Conservation (phyloP, 1,139 yeast genomes). For the Yamadazyma atlantica region DNA sequence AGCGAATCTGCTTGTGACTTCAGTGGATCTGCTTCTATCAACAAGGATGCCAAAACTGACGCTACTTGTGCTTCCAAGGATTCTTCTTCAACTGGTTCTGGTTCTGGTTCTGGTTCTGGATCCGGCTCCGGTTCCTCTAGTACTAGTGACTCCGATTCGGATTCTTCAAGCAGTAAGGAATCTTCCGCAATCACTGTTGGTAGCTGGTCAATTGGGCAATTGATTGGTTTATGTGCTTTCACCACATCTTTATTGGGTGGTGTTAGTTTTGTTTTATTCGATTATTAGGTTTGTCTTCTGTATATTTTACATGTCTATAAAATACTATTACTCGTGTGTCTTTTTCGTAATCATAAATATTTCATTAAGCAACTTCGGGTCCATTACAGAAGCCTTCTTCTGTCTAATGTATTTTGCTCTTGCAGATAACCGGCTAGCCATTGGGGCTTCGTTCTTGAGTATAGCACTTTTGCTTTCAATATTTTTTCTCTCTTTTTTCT, state of each 20-base stretch:
- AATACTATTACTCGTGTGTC: constrained; percentile 2
- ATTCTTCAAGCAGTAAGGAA: constrained; percentile 14
- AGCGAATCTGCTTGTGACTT: constrained; percentile 60
- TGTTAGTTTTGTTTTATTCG: constrained; percentile 32
- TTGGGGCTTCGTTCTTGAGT: constrained; percentile 26
- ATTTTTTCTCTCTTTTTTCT: constrained; percentile 22
- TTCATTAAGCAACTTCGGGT: constrained; percentile 83
- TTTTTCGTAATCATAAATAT: constrained; percentile 78
- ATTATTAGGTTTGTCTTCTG: constrained; percentile 6
- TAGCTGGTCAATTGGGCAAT: constrained; percentile 28
- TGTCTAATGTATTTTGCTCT: constrained; percentile 86
- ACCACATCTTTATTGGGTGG: constrained; percentile 42
- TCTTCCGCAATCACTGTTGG: constrained; percentile 21
- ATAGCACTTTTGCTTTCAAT: constrained; percentile 4
- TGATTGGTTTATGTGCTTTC: constrained; percentile 31
- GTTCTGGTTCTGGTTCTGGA: constrained; percentile 16
- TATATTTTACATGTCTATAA: constrained; percentile 3
- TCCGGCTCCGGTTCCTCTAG: constrained; percentile 23
- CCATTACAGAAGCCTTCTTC: constrained; percentile 89
- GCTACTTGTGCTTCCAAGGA: constrained; percentile 49
- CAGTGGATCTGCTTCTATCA: constrained; percentile 59
- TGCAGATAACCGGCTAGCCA: constrained; percentile 69
- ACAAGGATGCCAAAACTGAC: constrained; percentile 47
- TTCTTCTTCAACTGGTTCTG: constrained; percentile 32
- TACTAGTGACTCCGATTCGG: constrained; percentile 16